Evolutionary conservation across 306 rosid species (phyloP), one percentile per base, ranked within the genome.

Genomic region (Cyclanthera cordifolia): DNA sequence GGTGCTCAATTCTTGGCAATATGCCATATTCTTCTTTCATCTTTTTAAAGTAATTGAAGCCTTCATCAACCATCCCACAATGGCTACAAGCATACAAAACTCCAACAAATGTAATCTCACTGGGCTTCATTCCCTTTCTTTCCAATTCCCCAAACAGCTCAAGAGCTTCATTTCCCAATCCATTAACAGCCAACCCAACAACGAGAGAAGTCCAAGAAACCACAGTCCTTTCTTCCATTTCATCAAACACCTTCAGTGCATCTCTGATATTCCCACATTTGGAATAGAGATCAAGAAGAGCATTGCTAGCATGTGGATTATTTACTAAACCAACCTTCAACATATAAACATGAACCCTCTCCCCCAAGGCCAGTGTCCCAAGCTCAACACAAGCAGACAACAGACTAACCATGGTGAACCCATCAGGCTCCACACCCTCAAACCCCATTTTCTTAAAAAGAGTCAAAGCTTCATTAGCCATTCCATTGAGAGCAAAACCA

Each of bases 71-170:
- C 76, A 78, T 67, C 55, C 85, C 80, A 8, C 85, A 78, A 21
- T 81, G 85, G 57, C 82, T 78, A 51, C 82, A 81, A 17, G 85
- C 85, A 64, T 81, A 81, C 64, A 81, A 65, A 48, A 81, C 80
- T 21, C 85, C 85, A 34, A 81, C 85, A 69, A 78, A 78, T 9
- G 85, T 78, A 21, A 78, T 73, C 72, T 72, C 80, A 19, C 76
- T 69, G 25, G 85, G 85, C 32, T 46, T 73, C 67, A 81, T 32
- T 8, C 80, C 75, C 67, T 78, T 58, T 43, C 61, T 37, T 14
- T 55, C 79, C 67, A 78, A 59, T 51, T 68, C 76, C 71, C 67
- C 39, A 25, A 81, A 81, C 48, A 54, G 74, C 68, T 63, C 76
- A 20, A 81, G 65, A 28, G 85, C 85, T 69, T 78, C 78, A 12